Evolutionary conservation across 1,284 basidiomycete genomes (phyloP).

Genomic region (Fomitopsis palustris): DNA sequence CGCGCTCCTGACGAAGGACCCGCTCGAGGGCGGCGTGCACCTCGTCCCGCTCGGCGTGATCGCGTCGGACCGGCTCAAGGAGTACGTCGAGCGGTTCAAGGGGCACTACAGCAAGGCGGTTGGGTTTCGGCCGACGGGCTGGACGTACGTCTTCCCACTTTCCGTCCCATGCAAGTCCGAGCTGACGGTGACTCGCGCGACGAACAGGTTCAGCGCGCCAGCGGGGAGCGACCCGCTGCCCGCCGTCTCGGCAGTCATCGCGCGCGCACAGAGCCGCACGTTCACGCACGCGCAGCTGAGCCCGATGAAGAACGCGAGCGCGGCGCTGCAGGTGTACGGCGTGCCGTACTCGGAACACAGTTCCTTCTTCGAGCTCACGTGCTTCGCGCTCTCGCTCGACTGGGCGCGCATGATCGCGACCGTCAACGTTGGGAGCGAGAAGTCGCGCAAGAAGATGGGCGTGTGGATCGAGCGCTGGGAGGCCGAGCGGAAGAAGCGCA

Average conservation of each 20-base stretch:
- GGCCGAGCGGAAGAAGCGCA: slow-evolving; percentile 65
- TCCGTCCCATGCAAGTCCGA: not conserved
- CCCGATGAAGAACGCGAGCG: slow-evolving; percentile 69
- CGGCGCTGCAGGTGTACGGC: slow-evolving; percentile 72
- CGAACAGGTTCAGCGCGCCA: slow-evolving; percentile 64
- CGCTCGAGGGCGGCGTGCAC: slow-evolving; percentile 79
- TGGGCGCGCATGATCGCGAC: slow-evolving; percentile 92
- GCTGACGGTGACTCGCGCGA: not conserved
- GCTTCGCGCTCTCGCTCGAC: slow-evolving; percentile 83
- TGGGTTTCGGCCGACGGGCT: slow-evolving; percentile 91
- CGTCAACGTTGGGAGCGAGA: slow-evolving; percentile 87
- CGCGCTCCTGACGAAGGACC: slow-evolving; percentile 74
- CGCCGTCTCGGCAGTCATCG: slow-evolving; percentile 63
- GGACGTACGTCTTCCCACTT: slow-evolving; percentile 62
- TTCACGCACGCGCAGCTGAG: slow-evolving; percentile 71
- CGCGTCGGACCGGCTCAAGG: slow-evolving; percentile 73
- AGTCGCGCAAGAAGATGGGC: slow-evolving; percentile 78
- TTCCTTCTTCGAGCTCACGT: slow-evolving; percentile 91
- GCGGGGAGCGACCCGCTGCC: slow-evolving; percentile 62
- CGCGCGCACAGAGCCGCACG: slow-evolving; percentile 56
- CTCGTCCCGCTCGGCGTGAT: slow-evolving; percentile 81
- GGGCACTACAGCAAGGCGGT: slow-evolving; percentile 74
- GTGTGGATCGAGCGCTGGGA: slow-evolving; percentile 89
- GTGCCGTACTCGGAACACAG: slow-evolving; percentile 98
- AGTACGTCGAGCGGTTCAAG: slow-evolving; percentile 76